Evolutionary conservation across 1,139 yeast species (phyloP).

Genomic region (Pichia sp.): DNA sequence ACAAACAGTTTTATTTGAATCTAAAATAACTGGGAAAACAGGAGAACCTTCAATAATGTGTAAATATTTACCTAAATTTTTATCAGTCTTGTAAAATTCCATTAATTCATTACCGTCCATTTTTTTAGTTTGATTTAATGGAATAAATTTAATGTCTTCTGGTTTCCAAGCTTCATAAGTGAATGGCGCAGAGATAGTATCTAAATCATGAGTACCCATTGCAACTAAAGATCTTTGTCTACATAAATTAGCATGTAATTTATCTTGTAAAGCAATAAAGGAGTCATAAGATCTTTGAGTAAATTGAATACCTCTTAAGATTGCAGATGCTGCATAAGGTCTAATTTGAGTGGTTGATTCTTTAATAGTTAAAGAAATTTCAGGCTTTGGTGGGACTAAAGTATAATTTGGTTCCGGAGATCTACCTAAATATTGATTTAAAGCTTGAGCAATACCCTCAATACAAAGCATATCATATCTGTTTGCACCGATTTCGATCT

Average conservation of each 20-base stretch:
- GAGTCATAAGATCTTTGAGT: conserved; percentile 85
- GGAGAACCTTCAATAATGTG: conserved; percentile 87
- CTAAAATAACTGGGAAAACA: conserved; percentile 85
- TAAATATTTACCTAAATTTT: conserved; percentile 81
- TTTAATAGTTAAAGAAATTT: conserved; percentile 63
- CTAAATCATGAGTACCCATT: conserved; percentile 96
- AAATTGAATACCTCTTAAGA: conserved; percentile 75
- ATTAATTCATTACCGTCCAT: conserved; percentile 75
- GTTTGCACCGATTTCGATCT: conserved; percentile 97
- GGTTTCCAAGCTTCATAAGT: conserved; percentile 85
- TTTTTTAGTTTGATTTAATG: conserved; percentile 76
- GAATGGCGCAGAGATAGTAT: conserved; percentile 76
- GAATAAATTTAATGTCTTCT: conserved; percentile 67
- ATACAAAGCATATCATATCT: conserved; percentile 96
- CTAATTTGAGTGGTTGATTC: conserved; percentile 68
- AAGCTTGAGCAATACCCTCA: conserved; percentile 95
- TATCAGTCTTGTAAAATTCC: conserved; percentile 88
- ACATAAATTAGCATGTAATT: conserved; percentile 89
- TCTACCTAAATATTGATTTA: conserved; percentile 82
- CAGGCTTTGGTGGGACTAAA: conserved; percentile 55
- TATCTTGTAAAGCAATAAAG: conserved; percentile 93
- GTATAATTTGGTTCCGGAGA: conserved; percentile 59
- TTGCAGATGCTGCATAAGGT: conserved; percentile 93
- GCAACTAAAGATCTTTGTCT: conserved; percentile 97
- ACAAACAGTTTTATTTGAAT: conserved; percentile 69